These are phyloP conservation scores for Leishmania lainsoni DNA, from an alignment of 208 protist genomes.

Conservation along the genomic window DNA sequence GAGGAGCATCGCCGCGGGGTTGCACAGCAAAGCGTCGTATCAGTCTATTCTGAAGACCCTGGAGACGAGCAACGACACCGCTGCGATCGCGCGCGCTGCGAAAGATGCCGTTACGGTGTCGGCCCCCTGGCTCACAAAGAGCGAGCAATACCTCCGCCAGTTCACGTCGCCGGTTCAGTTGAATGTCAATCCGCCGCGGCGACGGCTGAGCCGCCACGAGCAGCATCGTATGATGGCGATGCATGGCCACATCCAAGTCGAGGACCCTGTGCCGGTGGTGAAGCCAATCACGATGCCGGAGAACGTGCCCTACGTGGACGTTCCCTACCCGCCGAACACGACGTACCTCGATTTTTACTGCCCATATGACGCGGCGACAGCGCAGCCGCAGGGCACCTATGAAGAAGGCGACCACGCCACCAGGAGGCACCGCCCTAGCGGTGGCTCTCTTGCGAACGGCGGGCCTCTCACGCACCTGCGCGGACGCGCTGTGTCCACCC, in stretches of 20 bases:
- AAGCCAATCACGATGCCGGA: slow-evolving; percentile 44
- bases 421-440: not conserved
- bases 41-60: slow-evolving; percentile 47
- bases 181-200: slow-evolving; percentile 60
- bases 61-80: slow-evolving; percentile 57
- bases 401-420: not conserved
- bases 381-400: not conserved
- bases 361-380: slow-evolving; percentile 12
- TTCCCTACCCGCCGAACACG: slow-evolving; percentile 23
- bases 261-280: slow-evolving; percentile 58
- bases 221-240: slow-evolving; percentile 74
- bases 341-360: slow-evolving; percentile 36
- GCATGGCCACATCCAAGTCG: slow-evolving; percentile 36
- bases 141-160: slow-evolving; percentile 68
- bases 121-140: slow-evolving; percentile 49
- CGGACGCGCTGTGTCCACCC: slow-evolving; percentile 21
- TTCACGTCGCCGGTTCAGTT: slow-evolving; percentile 84
- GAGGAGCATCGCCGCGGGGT: slow-evolving; percentile 36
- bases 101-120: slow-evolving; percentile 50
- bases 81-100: slow-evolving; percentile 50
- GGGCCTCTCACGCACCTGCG: slow-evolving; percentile 14
- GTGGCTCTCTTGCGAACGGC: not conserved
- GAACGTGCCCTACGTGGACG: slow-evolving; percentile 34
- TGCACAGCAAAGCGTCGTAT: slow-evolving; percentile 48
- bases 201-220: slow-evolving; percentile 70